These are phyloP conservation scores for Mucor piriformis DNA, from an alignment of 371 early-diverging fungal genomes.

Conservation along the genomic window DNA sequence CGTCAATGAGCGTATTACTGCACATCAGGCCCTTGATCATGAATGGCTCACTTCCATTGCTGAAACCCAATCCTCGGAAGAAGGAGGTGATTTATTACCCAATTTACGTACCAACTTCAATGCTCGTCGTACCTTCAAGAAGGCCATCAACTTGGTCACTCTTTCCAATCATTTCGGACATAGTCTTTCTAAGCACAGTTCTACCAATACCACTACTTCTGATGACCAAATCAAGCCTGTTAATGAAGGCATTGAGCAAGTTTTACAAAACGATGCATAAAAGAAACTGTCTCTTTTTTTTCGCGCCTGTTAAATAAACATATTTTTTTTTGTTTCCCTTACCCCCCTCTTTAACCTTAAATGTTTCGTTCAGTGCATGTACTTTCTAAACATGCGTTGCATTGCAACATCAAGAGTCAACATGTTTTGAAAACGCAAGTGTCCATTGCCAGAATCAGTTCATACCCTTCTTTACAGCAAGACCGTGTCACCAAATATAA, in stretches of 20 bases:
- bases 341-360: not conserved
- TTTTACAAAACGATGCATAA: slow-evolving; percentile 33
- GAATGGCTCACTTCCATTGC: slow-evolving; percentile 62
- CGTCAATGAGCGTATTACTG: slow-evolving; percentile 76
- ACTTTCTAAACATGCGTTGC: not conserved
- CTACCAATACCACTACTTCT: slow-evolving; percentile 2
- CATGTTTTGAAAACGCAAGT: not conserved
- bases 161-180: slow-evolving; percentile 50
- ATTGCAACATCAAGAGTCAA: not conserved
- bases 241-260: slow-evolving; percentile 48
- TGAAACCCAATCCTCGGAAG: slow-evolving; percentile 27
- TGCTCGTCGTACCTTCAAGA: slow-evolving; percentile 75
- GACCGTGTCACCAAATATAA: slow-evolving; percentile 45
- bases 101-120: slow-evolving; percentile 82
- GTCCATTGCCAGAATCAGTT: slow-evolving; percentile 1
- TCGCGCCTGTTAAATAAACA: not conserved
- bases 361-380: slow-evolving; percentile 12
- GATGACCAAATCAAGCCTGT: slow-evolving; percentile 42
- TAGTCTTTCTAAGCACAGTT: slow-evolving; percentile 27
- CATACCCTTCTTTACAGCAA: slow-evolving; percentile 12
- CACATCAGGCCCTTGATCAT: slow-evolving; percentile 72
- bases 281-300: not conserved
- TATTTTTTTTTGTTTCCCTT: not conserved
- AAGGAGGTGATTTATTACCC: slow-evolving; percentile 68
- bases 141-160: slow-evolving; percentile 66